Percentiles rank a stretch among this genome's conserved stretches.
phyloP scores from a whole-genome alignment of 345 rosid species.

The Euphorbia lathyris region DNA sequence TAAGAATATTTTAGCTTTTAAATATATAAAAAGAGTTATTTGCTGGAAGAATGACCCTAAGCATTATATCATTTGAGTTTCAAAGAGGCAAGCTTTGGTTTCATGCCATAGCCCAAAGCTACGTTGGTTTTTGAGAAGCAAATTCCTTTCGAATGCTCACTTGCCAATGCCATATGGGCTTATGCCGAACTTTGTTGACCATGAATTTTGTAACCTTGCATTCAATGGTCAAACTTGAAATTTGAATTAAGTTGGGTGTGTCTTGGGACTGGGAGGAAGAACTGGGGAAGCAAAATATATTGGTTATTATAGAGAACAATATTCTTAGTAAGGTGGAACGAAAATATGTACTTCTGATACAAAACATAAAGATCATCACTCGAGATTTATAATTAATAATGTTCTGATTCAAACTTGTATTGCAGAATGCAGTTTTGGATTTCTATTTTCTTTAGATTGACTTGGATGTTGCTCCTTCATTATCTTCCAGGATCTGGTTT shows the following conservation, averaged over 20 bases:
- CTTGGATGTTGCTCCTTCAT: background rate
- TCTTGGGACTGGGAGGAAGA: background rate
- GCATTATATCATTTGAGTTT: background rate
- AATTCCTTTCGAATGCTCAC: background rate
- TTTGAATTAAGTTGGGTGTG: background rate
- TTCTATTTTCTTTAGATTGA: background rate
- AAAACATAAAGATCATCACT: background rate
- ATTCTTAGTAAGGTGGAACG: background rate
- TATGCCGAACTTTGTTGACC: background rate
- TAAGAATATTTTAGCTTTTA: slow-evolving; percentile 34
- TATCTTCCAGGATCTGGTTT: slow-evolving; percentile 80
- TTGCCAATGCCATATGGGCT: background rate
- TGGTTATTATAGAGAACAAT: background rate
- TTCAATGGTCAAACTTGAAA: background rate
- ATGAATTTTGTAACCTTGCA: background rate
- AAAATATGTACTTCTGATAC: background rate
- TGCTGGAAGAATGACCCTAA: background rate
- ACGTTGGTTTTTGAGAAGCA: background rate
- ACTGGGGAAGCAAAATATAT: background rate
- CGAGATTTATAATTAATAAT: background rate
- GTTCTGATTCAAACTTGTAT: background rate
- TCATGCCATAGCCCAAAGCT: background rate
- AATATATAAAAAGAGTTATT: background rate
- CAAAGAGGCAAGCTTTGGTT: background rate
- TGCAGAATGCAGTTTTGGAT: background rate